These are phyloP conservation scores for Botrytis tulipae DNA, from an alignment of 2,329 filamentous ascomycete species.

Conservation along the genomic window DNA sequence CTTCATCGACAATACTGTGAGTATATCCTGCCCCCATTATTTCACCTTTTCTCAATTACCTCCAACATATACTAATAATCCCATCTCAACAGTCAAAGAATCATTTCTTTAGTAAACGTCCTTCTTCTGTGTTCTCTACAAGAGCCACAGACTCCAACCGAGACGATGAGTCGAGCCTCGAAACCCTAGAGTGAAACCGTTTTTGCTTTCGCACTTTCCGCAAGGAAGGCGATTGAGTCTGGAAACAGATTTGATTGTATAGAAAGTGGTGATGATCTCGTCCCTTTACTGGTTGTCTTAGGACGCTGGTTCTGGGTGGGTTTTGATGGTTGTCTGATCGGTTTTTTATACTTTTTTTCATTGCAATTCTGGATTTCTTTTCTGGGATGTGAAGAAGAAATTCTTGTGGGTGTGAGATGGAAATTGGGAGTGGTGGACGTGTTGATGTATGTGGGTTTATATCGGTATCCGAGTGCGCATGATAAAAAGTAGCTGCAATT, in stretches of 20 bases:
- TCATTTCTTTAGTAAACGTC: slow-evolving; percentile 93
- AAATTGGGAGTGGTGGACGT: too few species aligned
- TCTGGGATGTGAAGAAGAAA: slow-evolving; percentile 50
- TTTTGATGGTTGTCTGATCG: slow-evolving; percentile 90
- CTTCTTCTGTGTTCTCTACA: slow-evolving; percentile 85
- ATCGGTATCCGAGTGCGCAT: too few species aligned
- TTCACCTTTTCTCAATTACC: background rate
- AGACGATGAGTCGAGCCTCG: slow-evolving; percentile 95
- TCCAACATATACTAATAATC: background rate
- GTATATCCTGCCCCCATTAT: background rate
- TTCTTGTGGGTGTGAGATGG: fast-evolving
- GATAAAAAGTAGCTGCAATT: too few species aligned
- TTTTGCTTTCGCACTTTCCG: slow-evolving; percentile 56
- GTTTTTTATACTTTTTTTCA: slow-evolving; percentile 44
- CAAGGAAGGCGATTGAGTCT: background rate
- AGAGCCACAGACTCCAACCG: slow-evolving; percentile 92
- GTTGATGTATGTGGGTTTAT: too few species aligned
- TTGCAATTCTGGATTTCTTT: slow-evolving; percentile 45
- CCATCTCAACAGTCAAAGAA: slow-evolving; percentile 15
- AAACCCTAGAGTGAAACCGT: slow-evolving; percentile 80
- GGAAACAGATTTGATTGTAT: slow-evolving; percentile 53
- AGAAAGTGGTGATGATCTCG: slow-evolving; percentile 96
- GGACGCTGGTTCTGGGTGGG: slow-evolving; percentile 77
- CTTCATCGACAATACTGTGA: slow-evolving; percentile 21
- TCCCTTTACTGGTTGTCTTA: slow-evolving; percentile 71